Evolutionary conservation across 108 stramenopile genomes (phyloP).

Genomic region (Mayamaea pseudoterrestris): DNA sequence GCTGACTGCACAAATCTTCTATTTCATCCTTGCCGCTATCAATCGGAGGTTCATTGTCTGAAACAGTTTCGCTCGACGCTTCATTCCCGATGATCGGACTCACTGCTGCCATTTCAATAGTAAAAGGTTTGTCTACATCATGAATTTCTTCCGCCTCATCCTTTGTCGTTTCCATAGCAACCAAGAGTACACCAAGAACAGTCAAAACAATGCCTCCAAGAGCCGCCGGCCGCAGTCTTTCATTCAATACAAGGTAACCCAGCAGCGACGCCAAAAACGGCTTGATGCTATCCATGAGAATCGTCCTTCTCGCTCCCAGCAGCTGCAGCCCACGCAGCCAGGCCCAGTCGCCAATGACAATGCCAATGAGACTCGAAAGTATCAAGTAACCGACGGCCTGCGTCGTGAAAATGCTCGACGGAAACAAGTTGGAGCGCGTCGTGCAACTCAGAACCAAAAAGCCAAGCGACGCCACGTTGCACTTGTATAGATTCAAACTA

Average conservation of each 20-base stretch:
- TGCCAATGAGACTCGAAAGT: conserved; percentile 65
- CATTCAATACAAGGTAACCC: conserved; percentile 49
- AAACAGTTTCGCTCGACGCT: too few species aligned
- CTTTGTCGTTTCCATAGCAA: conserved; percentile 38
- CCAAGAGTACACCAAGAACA: conserved; percentile 47
- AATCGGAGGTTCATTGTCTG: too few species aligned
- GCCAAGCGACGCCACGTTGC: conserved; percentile 56
- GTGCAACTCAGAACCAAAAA: conserved; percentile 29
- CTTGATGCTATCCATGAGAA: conserved; percentile 71
- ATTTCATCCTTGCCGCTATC: too few species aligned
- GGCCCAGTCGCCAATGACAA: conserved; percentile 63
- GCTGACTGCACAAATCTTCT: too few species aligned
- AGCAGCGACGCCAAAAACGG: conserved; percentile 77
- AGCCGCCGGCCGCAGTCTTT: conserved; percentile 24
- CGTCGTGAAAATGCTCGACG: conserved; percentile 6
- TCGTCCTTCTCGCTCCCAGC: conserved; percentile 69
- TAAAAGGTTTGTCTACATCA: too few species aligned
- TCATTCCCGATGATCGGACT: too few species aligned
- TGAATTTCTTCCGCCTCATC: neutral
- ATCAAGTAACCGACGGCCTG: conserved; percentile 39
- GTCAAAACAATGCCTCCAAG: conserved; percentile 52
- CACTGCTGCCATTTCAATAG: too few species aligned
- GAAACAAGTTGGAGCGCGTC: neutral
- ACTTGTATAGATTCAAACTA: conserved; percentile 78
- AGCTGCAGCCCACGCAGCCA: conserved; percentile 73